Base-by-base conservation (phyloP, 345 rosid species). In the Sisymbrium altissimum region DNA sequence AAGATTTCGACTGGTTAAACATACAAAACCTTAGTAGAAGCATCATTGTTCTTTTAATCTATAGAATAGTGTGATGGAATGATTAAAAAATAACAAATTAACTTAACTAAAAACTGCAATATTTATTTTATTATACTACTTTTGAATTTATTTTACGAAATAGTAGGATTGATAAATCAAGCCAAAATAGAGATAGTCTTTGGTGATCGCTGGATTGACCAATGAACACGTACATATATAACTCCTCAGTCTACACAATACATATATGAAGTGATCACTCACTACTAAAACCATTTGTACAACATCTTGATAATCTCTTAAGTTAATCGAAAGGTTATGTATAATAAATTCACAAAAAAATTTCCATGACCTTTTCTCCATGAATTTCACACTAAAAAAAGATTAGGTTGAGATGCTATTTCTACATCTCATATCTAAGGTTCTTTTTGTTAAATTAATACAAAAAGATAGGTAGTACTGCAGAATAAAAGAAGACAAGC, bases 401-500 rank as follows among this genome's bases (percentile, higher is more conserved):
- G 12, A n/a, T 43, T 32, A 17, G 38, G 36, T 58, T 13, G 61
- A 50, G 33, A 61, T 50, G 68, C 52, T 62, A 39, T 44, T 55
- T 27, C 67, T 49, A 62, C 43, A 62, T 64, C 14, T 54, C 45
- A 64, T 33, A 32, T 64, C 46, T 54, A 53, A 14, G n/a, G 19
- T 53, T 25, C 55, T 1, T 54, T 50, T 35, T 17, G 27, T 14
- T 41, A 52, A 0, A 46, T 45, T 32, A 69, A 27, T 60, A 7
- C 29, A 36, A 27, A 58, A 52, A 18, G 36, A 21, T 40, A 57
- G 44, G 39, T 30, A 36, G 11, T 12, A 18, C 25, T 48, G 33
- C 27, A 70, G 8, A 23, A 17, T 19, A 63, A 63, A 61, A 39
- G 18, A 64, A 54, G 57, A 23, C 64, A 64, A 49, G 48, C 77